Evolutionary conservation across 139 green algal species (phyloP), one percentile per base, ranked within the genome.

Genomic region (Volvox africanus): DNA sequence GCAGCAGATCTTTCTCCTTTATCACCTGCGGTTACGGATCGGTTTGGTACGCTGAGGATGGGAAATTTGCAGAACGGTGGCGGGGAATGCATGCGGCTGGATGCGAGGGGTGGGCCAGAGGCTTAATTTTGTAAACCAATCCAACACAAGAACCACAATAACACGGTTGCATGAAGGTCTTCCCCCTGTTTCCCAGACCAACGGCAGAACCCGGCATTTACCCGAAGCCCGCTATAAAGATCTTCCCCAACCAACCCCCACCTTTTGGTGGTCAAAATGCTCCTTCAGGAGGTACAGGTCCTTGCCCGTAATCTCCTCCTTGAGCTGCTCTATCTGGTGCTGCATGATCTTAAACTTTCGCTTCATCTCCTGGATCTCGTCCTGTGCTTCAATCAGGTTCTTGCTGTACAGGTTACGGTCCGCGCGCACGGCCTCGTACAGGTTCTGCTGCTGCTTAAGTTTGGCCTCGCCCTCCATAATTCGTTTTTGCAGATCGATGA

Each of bases 291-390:
- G 93, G 18, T 94, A 94, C 82, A 96, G 90, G 88, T 99, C 97
- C 94, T 98, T 98, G 28, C 93, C 93, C 19, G 85, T 95, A 81
- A 98, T 98, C 93, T 98, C 96, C 88, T 97, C 96, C 95, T 98
- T 98, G 50, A 99, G 94, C 96, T 98, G 96, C 87, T 99, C 97
- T 17, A 97, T 97, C 93, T 98, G 97, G 88, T 98, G 97, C 67
- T 95, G 95, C 95, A 97, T 96, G 92, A 98, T 97, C 92, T 97
- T 97, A 89, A 99, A 98, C 91, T 98, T 98, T 88, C 97, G 94
- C 94, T 98, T 98, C 94, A 99, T 97, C 93, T 99, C 97, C 77
- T 94, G 92, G 68, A 99, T 98, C 93, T 99, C 97, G 88, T 99
- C 97, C 94, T 96, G 96, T 24, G 96, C 94, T 92, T 98, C 96